Evolutionary conservation across 2,329 filamentous ascomycete species (phyloP), one percentile per base, ranked within the genome.

Genomic region (Dendrostoma leiphaemia): DNA sequence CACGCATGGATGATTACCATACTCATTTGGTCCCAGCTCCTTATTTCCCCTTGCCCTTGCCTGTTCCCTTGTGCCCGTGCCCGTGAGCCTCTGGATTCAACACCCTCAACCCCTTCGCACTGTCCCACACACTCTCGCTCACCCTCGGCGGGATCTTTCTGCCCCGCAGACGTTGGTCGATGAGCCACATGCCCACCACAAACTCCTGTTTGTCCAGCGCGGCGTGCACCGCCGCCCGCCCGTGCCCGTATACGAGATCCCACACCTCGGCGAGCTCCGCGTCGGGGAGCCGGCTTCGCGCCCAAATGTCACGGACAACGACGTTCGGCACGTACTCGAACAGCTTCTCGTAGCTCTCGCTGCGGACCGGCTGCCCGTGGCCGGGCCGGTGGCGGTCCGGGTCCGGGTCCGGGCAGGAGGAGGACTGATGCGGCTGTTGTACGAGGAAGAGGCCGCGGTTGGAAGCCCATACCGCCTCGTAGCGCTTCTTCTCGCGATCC

Each of bases 391-490:
- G 23, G 57, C 54, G 31, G 46, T 59, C 51, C 21, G 37, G 35
- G 19, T 53, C 28, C 15, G 48, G 38, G 10, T 50, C 46, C n/a
- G n/a, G n/a, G n/a, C n/a, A n/a, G n/a, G n/a, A n/a, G n/a, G n/a
- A n/a, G 12, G 32, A 41, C 28, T 56, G 60, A 2, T 56, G 62
- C 4, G 51, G 40, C 26, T 55, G n/a, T n/a, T n/a, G 54, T 12
- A 71, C 62, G 2, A 80, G 66, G 8, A 82, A 70, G 0, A 84
- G 55, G 0, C 89, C 89, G 46, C 84, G 83, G 63, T 94, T 94
- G 38, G 88, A 90, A 1, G 90, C 90, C 89, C 89, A 94, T 1
- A 94, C 81, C 2, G 88, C 90, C 68, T 93, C 90, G 68, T 94
- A 94, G 1, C 90, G 80, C 64, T 88, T 89, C n/a, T 88, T 77